These are phyloP conservation scores for Saksenaea oblongispora DNA, from an alignment of 371 early-diverging fungal genomes.

Conservation along the genomic window DNA sequence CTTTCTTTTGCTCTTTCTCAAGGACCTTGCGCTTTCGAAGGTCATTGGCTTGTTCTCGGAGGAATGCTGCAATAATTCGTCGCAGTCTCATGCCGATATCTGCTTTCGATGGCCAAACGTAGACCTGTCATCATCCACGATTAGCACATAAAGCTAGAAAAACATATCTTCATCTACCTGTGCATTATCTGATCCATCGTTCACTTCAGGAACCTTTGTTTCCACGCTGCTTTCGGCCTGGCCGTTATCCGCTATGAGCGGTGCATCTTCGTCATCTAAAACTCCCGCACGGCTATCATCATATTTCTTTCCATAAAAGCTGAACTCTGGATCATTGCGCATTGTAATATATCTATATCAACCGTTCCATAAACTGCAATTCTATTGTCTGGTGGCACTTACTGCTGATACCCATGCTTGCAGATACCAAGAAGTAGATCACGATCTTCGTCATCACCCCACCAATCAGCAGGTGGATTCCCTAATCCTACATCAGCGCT, in stretches of 20 bases:
- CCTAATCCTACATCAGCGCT: slow-evolving; percentile 2
- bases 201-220: slow-evolving; percentile 17
- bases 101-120: slow-evolving; percentile 68
- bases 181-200: slow-evolving; percentile 12
- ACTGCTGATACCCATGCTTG: slow-evolving; percentile 82
- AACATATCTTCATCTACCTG: slow-evolving; percentile 3
- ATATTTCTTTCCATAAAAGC: slow-evolving; percentile 61
- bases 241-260: slow-evolving; percentile 8
- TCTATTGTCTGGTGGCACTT: not conserved
- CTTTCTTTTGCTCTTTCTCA: slow-evolving; percentile 50
- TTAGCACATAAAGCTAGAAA: not conserved
- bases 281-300: slow-evolving; percentile 49
- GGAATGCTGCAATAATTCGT: slow-evolving; percentile 70
- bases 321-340: slow-evolving; percentile 70
- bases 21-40: slow-evolving; percentile 36
- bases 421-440: slow-evolving; percentile 78
- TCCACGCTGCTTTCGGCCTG: slow-evolving; percentile 13
- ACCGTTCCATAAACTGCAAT: not conserved
- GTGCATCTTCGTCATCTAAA: slow-evolving; percentile 34
- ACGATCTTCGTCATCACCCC: slow-evolving; percentile 84
- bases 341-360: slow-evolving; percentile 46
- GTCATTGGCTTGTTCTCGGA: slow-evolving; percentile 62
- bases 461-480: slow-evolving; percentile 75
- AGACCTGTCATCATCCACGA: slow-evolving; percentile 19
- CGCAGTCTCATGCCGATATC: slow-evolving; percentile 78